Evolutionary conservation across 441 rosid species (phyloP), one percentile per base, ranked within the genome.

Genomic region (Isatis lusitanica): DNA sequence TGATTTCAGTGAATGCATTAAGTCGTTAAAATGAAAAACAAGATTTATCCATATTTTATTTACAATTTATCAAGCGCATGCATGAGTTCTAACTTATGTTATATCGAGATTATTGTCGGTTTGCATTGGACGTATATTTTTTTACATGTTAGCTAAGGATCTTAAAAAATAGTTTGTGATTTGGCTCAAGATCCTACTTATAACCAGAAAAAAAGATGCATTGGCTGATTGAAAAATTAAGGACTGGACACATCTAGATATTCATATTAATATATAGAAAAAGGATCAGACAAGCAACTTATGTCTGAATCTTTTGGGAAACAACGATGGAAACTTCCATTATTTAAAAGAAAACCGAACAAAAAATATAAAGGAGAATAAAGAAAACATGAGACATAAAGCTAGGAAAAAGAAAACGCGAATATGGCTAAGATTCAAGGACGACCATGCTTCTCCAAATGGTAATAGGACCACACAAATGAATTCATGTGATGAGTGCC

Each of bases 361-460:
- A 56, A 33, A 17, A 35, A 35, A 9, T 2, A 36, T 36, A 36
- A 36, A 9, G 8, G 42, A 38, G 2, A 10, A 38, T 21, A 21
- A 21, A 21, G 24, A 21, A 1, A 1, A 9, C 10, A 21, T 10
- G 40, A 38, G 3, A 38, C 13, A 38, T 10, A 55, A 30, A 55
- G n/a, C 18, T 12, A 35, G 7, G 24, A 13, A 53, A 31, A 6
- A 9, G 3, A 24, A 26, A 53, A 28, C 10, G 39, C 18, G 30
- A 51, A 55, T 30, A 31, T 11, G 61, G 39, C 39, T 35, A 11
- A 2, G 7, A 55, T 18, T 75, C 0, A 61, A 68, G 18, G 60
- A 62, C 59, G 60, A 62, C 59, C 44, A 75, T 43, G 36, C 10
- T 43, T 26, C 33, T 68, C 70, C 30, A 43, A 44, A 36, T 46